Evolutionary conservation across 2,329 filamentous ascomycete genomes (phyloP).

Genomic region (Aphanocladium album): DNA sequence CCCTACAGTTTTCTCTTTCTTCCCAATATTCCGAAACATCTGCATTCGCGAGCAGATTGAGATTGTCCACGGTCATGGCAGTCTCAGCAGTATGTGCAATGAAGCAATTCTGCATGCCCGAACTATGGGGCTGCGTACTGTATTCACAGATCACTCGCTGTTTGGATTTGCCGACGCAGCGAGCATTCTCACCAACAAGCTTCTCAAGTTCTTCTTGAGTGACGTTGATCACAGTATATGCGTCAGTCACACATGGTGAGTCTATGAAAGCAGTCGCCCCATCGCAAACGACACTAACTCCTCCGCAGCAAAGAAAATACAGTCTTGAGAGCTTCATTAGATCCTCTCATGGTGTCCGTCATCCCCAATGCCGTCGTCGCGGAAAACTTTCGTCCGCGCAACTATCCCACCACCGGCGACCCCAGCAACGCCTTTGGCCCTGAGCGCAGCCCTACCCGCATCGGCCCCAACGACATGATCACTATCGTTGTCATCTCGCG

Average conservation of each 20-base stretch:
- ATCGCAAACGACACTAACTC: slow-evolving; percentile 17
- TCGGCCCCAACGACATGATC: slow-evolving; percentile 80
- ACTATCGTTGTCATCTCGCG: slow-evolving; percentile 97
- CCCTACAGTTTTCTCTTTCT: slow-evolving; percentile 97
- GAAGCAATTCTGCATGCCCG: slow-evolving; percentile 92
- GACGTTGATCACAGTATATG: slow-evolving; percentile 98
- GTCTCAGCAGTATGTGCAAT: slow-evolving; percentile 86
- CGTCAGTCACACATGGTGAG: slow-evolving; percentile 93
- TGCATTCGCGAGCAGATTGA: slow-evolving; percentile 90
- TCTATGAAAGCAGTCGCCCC: background rate
- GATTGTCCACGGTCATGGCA: slow-evolving; percentile 96
- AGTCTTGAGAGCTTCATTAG: slow-evolving; percentile 85
- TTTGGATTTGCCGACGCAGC: slow-evolving; percentile 96
- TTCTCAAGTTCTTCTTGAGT: slow-evolving; percentile 91
- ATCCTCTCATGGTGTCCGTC: slow-evolving; percentile 94
- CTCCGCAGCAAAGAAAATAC: slow-evolving; percentile 86
- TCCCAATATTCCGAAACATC: slow-evolving; percentile 95
- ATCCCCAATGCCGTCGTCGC: slow-evolving; percentile 97
- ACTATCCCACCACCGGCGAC: slow-evolving; percentile 32
- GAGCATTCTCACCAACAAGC: slow-evolving; percentile 94
- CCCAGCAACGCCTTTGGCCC: slow-evolving; percentile 31
- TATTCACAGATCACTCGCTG: slow-evolving; percentile 95
- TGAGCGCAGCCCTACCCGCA: slow-evolving; percentile 55
- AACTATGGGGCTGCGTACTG: slow-evolving; percentile 92
- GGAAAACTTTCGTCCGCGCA: slow-evolving; percentile 79